Percentiles rank a stretch among this genome's conserved stretches.
Conservation (phyloP, 2,329 filamentous ascomycete genomes). For the Pestalotiopsis sp. region DNA sequence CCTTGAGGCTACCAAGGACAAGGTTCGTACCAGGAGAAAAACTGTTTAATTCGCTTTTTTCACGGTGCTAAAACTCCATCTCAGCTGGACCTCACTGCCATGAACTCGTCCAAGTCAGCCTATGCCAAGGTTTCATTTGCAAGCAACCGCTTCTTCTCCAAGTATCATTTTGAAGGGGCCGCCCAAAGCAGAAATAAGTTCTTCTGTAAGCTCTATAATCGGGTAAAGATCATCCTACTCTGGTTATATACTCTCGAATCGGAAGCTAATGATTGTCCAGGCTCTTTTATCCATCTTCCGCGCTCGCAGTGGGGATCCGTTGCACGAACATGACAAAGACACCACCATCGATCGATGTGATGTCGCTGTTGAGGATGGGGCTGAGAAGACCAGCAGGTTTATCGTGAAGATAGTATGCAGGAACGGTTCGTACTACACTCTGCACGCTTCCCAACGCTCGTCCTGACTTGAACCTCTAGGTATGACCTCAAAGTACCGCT, state of each 20-base stretch:
- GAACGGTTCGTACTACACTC: slow-evolving; percentile 54
- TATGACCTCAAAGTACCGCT: slow-evolving; percentile 75
- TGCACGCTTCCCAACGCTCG: not conserved
- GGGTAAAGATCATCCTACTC: slow-evolving; percentile 43
- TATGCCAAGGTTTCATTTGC: slow-evolving; percentile 75
- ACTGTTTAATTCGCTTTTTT: not conserved
- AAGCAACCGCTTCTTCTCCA: slow-evolving; percentile 70
- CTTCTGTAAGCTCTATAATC: slow-evolving; percentile 75
- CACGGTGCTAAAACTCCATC: slow-evolving; percentile 16
- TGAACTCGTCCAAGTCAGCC: slow-evolving; percentile 81
- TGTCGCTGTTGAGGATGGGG: slow-evolving; percentile 72
- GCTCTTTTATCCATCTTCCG: slow-evolving; percentile 76
- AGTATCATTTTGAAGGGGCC: slow-evolving; percentile 66
- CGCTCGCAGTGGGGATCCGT: slow-evolving; percentile 62
- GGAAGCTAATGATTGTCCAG: slow-evolving; percentile 35
- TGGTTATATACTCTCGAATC: slow-evolving; percentile 4
- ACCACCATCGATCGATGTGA: slow-evolving; percentile 75
- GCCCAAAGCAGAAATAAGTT: slow-evolving; percentile 61
- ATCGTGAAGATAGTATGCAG: slow-evolving; percentile 74
- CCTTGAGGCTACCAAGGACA: slow-evolving; percentile 71
- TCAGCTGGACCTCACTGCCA: slow-evolving; percentile 72
- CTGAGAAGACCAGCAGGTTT: slow-evolving; percentile 72
- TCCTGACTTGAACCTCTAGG: slow-evolving; percentile 41
- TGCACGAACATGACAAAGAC: slow-evolving; percentile 63
- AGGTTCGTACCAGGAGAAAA: slow-evolving; percentile 45